These are phyloP conservation scores for Ocimum tenuiflorum DNA, from an alignment of 257 asterid genomes.

Conservation along the genomic window DNA sequence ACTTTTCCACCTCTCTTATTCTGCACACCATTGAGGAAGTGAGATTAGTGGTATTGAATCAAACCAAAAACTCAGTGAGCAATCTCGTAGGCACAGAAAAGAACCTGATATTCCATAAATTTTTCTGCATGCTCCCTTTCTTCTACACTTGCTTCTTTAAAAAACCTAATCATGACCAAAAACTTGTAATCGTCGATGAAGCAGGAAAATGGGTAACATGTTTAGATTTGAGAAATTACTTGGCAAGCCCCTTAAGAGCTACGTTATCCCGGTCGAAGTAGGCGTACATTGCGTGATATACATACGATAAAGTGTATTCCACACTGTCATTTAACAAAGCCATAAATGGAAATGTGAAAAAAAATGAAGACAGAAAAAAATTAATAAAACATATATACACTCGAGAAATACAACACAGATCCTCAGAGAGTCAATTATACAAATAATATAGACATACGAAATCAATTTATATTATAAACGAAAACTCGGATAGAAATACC, in stretches of 20 bases:
- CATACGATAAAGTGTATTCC: constrained; percentile 54
- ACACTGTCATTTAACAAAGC: constrained; percentile 31
- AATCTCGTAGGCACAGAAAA: background rate
- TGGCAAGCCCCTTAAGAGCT: constrained; percentile 57
- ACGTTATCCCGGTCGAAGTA: constrained; percentile 62
- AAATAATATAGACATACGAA: background rate
- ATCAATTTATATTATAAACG: background rate
- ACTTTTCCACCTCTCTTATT: constrained; percentile 24
- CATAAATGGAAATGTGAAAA: background rate
- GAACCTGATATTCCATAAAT: constrained; percentile 59
- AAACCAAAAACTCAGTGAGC: background rate
- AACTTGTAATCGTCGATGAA: background rate
- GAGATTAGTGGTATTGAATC: background rate
- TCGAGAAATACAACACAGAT: background rate
- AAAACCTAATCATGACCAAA: constrained; percentile 30
- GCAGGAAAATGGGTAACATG: background rate
- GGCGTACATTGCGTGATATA: constrained; percentile 60
- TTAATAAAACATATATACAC: background rate
- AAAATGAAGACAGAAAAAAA: background rate
- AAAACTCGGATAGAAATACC: background rate
- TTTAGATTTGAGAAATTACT: constrained; percentile 27
- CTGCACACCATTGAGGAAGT: constrained; percentile 6
- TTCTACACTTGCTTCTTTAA: constrained; percentile 55
- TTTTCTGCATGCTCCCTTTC: constrained; percentile 62
- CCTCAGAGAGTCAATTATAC: background rate